Percentiles rank a stretch among this genome's conserved stretches.
Evolutionary conservation across 495 filamentous ascomycete genomes (phyloP).

Genomic region (Penicillium taxi): DNA sequence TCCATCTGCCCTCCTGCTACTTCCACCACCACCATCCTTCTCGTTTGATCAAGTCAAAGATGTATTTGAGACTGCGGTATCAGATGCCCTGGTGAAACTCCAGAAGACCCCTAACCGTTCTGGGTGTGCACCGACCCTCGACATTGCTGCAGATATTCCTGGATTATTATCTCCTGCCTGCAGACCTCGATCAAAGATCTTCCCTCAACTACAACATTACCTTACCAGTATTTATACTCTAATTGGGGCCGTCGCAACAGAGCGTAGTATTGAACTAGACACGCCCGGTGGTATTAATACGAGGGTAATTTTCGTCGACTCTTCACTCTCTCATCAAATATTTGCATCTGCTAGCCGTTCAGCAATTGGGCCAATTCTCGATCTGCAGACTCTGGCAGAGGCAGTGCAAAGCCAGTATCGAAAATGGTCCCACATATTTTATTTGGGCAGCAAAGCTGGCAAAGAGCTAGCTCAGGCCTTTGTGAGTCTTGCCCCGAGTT

Average conservation of each 20-base stretch:
- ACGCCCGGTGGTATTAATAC: constrained; percentile 67
- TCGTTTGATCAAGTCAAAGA: constrained; percentile 31
- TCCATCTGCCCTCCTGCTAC: constrained; percentile 36
- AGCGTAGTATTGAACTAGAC: constrained; percentile 53
- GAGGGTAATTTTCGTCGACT: constrained; percentile 62
- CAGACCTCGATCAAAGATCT: constrained; percentile 45
- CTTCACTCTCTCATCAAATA: not conserved
- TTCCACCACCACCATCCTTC: constrained; percentile 40
- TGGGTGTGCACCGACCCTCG: constrained; percentile 27
- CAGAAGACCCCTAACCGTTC: constrained; percentile 21
- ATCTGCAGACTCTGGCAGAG: constrained; percentile 56
- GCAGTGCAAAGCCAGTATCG: no score
- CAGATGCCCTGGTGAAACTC: constrained; percentile 25
- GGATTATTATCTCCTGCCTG: constrained; percentile 29
- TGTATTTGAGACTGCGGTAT: constrained; percentile 34
- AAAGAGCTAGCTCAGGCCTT: constrained; percentile 30
- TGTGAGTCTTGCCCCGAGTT: constrained; percentile 14
- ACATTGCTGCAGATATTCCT: constrained; percentile 40
- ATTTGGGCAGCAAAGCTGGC: constrained; percentile 52
- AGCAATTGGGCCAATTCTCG: constrained; percentile 52
- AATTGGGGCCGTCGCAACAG: constrained; percentile 56
- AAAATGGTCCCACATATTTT: constrained; percentile 64
- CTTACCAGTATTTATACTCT: constrained; percentile 74
- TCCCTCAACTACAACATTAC: constrained; percentile 57
- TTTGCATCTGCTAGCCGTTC: constrained; percentile 6